Evolutionary conservation across 306 rosid species (phyloP).

Genomic region (Alnus glutinosa): DNA sequence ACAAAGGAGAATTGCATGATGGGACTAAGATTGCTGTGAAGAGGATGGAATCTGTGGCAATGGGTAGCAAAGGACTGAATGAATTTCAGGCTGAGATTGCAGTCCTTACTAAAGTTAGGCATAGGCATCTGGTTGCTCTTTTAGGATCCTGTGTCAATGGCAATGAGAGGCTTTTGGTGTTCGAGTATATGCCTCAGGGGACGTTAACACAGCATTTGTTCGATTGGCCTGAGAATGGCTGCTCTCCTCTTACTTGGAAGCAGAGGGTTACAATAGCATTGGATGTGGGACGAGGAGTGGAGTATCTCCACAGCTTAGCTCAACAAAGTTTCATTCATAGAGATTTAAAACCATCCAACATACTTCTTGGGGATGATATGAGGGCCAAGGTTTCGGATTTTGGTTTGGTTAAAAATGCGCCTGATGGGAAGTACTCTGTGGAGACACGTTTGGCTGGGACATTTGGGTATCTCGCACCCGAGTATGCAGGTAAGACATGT

Average conservation of each 20-base stretch:
- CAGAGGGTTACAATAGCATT: constrained; percentile 77
- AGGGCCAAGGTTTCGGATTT: constrained; percentile 94
- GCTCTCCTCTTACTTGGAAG: constrained; percentile 75
- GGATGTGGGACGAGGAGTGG: constrained; percentile 92
- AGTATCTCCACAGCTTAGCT: constrained; percentile 88
- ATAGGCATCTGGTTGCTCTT: constrained; percentile 88
- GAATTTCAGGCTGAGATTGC: constrained; percentile 91
- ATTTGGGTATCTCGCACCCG: constrained; percentile 96
- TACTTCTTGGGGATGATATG: constrained; percentile 82
- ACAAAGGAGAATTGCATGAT: constrained; percentile 77
- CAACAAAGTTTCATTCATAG: constrained; percentile 90
- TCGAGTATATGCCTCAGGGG: constrained; percentile 93
- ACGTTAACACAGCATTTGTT: constrained; percentile 77
- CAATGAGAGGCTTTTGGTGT: constrained; percentile 81
- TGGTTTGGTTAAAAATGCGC: constrained; percentile 80
- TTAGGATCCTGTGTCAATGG: constrained; percentile 83
- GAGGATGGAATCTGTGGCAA: constrained; percentile 75
- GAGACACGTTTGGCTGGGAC: constrained; percentile 95
- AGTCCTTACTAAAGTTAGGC: constrained; percentile 82
- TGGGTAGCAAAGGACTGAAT: constrained; percentile 71
- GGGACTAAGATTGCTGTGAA: constrained; percentile 92
- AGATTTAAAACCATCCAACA: constrained; percentile 89
- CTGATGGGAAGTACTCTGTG: constrained; percentile 80
- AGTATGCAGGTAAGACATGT: constrained; percentile 75
- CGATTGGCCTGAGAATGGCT: constrained; percentile 57